Percentiles rank a stretch among this genome's conserved stretches.
Conservation (phyloP, 148 eudicot species). For the Suaeda aralocaspica region DNA sequence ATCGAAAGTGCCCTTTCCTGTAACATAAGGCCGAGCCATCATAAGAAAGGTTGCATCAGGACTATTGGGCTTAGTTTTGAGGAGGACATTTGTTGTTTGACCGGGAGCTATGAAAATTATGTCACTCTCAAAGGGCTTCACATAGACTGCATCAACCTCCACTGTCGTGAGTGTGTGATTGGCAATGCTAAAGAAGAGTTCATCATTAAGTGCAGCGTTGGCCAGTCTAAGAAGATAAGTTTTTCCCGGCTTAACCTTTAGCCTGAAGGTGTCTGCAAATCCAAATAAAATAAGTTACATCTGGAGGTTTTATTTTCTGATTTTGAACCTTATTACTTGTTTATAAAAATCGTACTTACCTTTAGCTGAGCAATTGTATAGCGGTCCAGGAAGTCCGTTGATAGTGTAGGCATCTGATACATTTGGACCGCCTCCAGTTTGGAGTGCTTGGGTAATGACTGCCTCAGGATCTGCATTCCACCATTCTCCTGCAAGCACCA, state of each 20-base stretch:
- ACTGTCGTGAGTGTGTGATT: slow-evolving; percentile 48
- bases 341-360: slow-evolving; percentile 14
- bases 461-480: slow-evolving; percentile 50
- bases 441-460: slow-evolving; percentile 40
- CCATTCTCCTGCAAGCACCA: slow-evolving; percentile 41
- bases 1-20: slow-evolving; percentile 37
- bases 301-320: too few relatives aligned
- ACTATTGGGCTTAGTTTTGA: slow-evolving; percentile 31
- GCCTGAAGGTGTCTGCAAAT: slow-evolving; percentile 14
- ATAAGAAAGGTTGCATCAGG: not conserved
- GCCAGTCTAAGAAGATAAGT: slow-evolving; percentile 23
- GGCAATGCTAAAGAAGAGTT: slow-evolving; percentile 25
- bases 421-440: slow-evolving; percentile 51
- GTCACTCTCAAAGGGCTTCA: slow-evolving; percentile 12
- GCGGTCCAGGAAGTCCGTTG: slow-evolving; percentile 53
- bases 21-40: not conserved
- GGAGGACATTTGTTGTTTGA: slow-evolving; percentile 37
- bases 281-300: not conserved
- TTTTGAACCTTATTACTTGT: too few relatives aligned
- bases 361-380: slow-evolving; percentile 50
- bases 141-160: slow-evolving; percentile 27
- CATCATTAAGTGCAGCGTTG: slow-evolving; percentile 28
- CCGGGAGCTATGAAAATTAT: slow-evolving; percentile 12
- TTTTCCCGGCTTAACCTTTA: slow-evolving; percentile 29
- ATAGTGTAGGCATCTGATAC: slow-evolving; percentile 55